phyloP scores from a whole-genome alignment of 176 grass and related monocot genomes.

The Ensete glaucum region DNA sequence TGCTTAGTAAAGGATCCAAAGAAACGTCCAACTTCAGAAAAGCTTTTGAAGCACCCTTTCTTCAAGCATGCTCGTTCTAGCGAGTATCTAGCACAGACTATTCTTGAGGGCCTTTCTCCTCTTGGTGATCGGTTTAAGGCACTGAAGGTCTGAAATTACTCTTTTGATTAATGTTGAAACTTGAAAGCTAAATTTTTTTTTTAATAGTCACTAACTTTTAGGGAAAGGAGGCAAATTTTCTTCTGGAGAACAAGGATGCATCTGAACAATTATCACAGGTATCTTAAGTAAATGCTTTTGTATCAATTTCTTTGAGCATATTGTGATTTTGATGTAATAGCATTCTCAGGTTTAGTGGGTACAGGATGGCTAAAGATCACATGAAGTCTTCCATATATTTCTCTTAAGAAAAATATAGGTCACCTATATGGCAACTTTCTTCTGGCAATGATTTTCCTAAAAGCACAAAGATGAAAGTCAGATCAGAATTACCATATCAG shows the following conservation, averaged over 20 bases:
- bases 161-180: background rate
- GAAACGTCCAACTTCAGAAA: slow-evolving; percentile 82
- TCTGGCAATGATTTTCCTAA: too few relatives aligned
- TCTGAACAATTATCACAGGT: slow-evolving; percentile 90
- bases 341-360: too few relatives aligned
- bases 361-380: too few relatives aligned
- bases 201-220: slow-evolving; percentile 16
- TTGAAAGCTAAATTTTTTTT: background rate
- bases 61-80: slow-evolving; percentile 73
- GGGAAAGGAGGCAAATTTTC: slow-evolving; percentile 68
- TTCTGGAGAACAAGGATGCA: slow-evolving; percentile 61
- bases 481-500: too few relatives aligned
- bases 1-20: slow-evolving; percentile 94
- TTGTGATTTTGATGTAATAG: too few relatives aligned
- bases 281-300: background rate
- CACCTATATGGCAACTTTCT: too few relatives aligned
- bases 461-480: too few relatives aligned
- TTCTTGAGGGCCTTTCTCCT: slow-evolving; percentile 64
- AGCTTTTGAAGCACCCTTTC: slow-evolving; percentile 85
- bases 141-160: slow-evolving; percentile 49
- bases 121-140: slow-evolving; percentile 79
- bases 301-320: too few relatives aligned
- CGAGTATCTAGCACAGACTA: slow-evolving; percentile 56
- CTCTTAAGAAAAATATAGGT: too few relatives aligned
- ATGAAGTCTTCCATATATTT: too few relatives aligned